Evolutionary conservation across 2,329 filamentous ascomycete genomes (phyloP), one percentile per base, ranked within the genome.

Genomic region (Stemphylium lycopersici): DNA sequence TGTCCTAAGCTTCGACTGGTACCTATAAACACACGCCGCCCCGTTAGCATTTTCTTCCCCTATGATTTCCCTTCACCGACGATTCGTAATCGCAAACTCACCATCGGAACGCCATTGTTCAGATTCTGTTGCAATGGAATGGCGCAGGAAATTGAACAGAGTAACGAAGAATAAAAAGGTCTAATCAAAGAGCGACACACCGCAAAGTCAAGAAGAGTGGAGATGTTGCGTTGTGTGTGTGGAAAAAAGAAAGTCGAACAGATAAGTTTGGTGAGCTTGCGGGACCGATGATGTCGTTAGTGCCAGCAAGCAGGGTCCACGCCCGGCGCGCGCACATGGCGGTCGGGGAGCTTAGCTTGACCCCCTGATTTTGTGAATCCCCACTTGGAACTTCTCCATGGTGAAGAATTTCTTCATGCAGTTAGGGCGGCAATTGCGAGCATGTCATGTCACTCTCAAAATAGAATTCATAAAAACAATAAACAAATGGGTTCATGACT

Each of bases 1-100:
- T 69, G 87, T 84, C 66, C 89, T 88, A 73, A 97, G 83, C 76
- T 86, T 90, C 71, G 86, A 82, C 78, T 96, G 91, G 80, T 98
- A 98, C 92, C 93, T 87, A 40, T 55, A 29, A n/a, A 32, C 12
- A 8, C 26, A 31, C 20, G 20, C 20, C 4, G 3, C 20, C 31
- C n/a, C n/a, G 46, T 58, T 33, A 52, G 55, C 31, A 16, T 32
- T 15, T 29, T 11, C 11, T 20, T 15, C 45, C 36, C 26, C 16
- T 40, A 32, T 39, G 31, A 18, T n/a, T 43, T n/a, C 20, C 5
- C 22, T 31, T 29, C 26, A 29, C 26, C 29, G 16, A 29, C 47
- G 41, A 29, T 43, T 18, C 29, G 13, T 32, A 10, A 11, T 20
- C n/a, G 16, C 31, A 12, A 33, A 48, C 48, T 37, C 37, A 53